phyloP scores from a whole-genome alignment of 352 stramenopile genomes.

The Halophytophthora polymorphica region DNA sequence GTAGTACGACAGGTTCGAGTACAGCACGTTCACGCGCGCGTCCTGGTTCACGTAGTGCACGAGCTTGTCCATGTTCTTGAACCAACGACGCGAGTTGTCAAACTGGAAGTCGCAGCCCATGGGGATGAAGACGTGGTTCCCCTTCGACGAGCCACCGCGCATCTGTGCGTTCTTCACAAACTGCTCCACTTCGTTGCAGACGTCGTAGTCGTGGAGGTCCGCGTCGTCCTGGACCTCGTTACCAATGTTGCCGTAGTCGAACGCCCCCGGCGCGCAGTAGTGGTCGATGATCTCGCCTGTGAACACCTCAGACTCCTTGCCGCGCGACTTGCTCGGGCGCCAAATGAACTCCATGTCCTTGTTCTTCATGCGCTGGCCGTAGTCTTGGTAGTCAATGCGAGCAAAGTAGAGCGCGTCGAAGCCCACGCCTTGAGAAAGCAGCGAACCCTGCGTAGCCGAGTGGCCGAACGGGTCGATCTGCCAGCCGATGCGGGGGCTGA shows the following conservation, averaged over 20 bases:
- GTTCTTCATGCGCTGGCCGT: conserved; percentile 80
- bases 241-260: conserved; percentile 66
- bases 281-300: conserved; percentile 86
- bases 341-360: conserved; percentile 95
- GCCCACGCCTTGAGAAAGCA: conserved; percentile 89
- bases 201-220: conserved; percentile 86
- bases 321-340: conserved; percentile 86
- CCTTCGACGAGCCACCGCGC: conserved; percentile 70
- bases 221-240: conserved; percentile 86
- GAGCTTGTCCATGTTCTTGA: conserved; percentile 96
- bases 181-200: conserved; percentile 77
- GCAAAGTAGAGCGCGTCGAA: conserved; percentile 98
- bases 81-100: conserved; percentile 87
- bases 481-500: conserved; percentile 95
- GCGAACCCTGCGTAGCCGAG: conserved; percentile 89
- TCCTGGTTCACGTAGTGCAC: conserved; percentile 95
- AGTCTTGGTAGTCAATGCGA: conserved; percentile 98
- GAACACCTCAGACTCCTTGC: conserved; percentile 81
- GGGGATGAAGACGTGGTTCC: conserved; percentile 84
- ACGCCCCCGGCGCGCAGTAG: conserved; percentile 72
- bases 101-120: conserved; percentile 96
- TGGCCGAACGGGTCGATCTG: conserved; percentile 98
- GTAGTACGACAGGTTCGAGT: conserved; percentile 96
- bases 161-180: conserved; percentile 79
- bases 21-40: conserved; percentile 92